Base-by-base conservation (phyloP, 768 basidiomycete genomes). In the Termitomyces sp. region DNA sequence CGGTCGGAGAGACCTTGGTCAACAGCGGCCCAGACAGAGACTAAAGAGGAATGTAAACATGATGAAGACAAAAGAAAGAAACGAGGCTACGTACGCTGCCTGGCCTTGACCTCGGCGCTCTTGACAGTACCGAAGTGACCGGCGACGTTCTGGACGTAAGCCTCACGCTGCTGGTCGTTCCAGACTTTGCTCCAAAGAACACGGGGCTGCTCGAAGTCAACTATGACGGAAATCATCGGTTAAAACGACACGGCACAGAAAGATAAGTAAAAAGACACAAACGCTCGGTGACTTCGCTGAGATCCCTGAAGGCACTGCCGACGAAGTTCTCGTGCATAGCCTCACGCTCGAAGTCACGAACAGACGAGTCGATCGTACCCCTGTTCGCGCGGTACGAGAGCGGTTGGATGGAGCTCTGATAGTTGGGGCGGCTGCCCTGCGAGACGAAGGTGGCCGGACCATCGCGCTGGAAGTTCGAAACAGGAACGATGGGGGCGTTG, bases 391-490 rank as follows among this genome's bases (percentile, higher is more conserved):
- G 69, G 77, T 88, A 93, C n/a, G 72, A 69, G 56, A 97, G 80
- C 8, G 91, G 88, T 45, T 78, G 72, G 67, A 94, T 81, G 48
- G 79, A 80, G 73, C 87, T 89, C 74, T 87, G 83, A 78, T 96
- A 97, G 79, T 91, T 93, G 59, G 95, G 92, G 23, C 91, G 81
- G 57, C 76, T 68, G 60, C 92, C 94, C 72, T 96, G 94, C 67
- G 85, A 91, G 67, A 85, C 71, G 72, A 84, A 83, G 1, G 83
- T 75, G 72, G 74, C 78, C 8, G 72, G 55, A 21, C 94, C 95
- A 64, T 90, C 94, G 43, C 94, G 89, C 74, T 96, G 93, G 89
- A 95, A 96, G 82, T 96, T 94, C 59, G 83, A 80, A 54, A 91
- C 76, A 5, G 86, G 88, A 51, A 73, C 76, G 48, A 88, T 67